phyloP scores from a whole-genome alignment of 2,329 filamentous ascomycete species.

The Fusarium fujikuroi region DNA sequence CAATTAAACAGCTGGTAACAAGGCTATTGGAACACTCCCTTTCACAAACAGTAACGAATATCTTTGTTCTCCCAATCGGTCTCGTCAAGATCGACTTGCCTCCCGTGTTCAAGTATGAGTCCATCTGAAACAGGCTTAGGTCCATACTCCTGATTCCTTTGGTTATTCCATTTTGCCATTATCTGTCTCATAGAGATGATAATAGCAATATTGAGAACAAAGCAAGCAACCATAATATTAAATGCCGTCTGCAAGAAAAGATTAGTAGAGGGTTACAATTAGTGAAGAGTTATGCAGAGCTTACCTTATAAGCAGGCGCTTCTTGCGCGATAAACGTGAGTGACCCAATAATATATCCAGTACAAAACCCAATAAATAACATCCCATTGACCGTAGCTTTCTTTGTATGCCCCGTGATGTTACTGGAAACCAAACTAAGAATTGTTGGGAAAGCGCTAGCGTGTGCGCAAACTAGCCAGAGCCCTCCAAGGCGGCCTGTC shows the following conservation, averaged over 20 bases:
- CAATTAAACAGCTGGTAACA: too few relatives aligned
- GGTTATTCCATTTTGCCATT: background rate
- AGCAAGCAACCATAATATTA: background rate
- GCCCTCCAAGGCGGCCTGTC: background rate
- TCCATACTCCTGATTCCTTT: background rate
- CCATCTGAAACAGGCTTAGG: background rate
- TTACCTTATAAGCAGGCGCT: background rate
- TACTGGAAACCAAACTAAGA: background rate
- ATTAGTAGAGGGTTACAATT: background rate
- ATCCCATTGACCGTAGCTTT: background rate
- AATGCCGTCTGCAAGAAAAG: background rate
- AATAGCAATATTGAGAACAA: background rate
- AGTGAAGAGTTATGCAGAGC: background rate
- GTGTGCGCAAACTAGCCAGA: background rate
- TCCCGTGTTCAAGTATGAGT: background rate
- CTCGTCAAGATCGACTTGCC: background rate
- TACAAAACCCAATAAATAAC: background rate
- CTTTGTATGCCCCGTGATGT: background rate
- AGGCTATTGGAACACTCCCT: fast-evolving
- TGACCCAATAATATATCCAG: background rate
- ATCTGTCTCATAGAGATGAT: background rate
- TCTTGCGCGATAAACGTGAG: background rate
- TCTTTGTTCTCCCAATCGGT: background rate
- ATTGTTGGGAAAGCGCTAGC: background rate
- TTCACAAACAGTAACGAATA: background rate